Percentiles rank a stretch among this genome's conserved stretches.
Evolutionary conservation across 116 monocot genomes (phyloP).

Genomic region (Thalassia testudinum): DNA sequence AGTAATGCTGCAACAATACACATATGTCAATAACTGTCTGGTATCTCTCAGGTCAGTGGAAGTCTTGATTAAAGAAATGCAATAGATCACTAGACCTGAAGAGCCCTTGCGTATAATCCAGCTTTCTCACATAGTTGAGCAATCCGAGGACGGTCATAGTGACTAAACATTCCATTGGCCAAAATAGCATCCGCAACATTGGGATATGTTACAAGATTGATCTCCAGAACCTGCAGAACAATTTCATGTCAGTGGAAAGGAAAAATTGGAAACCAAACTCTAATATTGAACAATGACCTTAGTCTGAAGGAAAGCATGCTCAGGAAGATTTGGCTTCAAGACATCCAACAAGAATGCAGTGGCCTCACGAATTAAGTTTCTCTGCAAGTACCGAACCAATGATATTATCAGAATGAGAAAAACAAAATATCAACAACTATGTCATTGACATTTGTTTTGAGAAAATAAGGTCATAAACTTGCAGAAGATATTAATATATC

Average conservation of each 20-base stretch:
- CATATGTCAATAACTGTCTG: background rate
- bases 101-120: slow-evolving; percentile 83
- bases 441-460: background rate
- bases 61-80: too few species aligned
- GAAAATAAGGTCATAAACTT: background rate
- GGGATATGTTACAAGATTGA: slow-evolving; percentile 97
- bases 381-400: slow-evolving; percentile 24
- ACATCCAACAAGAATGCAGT: slow-evolving; percentile 98
- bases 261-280: slow-evolving; percentile 1
- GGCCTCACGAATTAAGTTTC: slow-evolving; percentile 94
- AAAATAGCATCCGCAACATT: slow-evolving; percentile 99
- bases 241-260: background rate
- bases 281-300: slow-evolving; percentile 36
- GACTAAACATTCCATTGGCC: slow-evolving; percentile 99
- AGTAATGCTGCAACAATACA: slow-evolving; percentile 60
- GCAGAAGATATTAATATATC: too few species aligned
- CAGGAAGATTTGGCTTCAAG: slow-evolving; percentile 91
- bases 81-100: slow-evolving; percentile 58
- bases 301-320: slow-evolving; percentile 97
- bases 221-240: slow-evolving; percentile 72
- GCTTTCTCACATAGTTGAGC: slow-evolving; percentile 99
- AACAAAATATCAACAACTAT: background rate
- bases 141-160: slow-evolving; percentile 94
- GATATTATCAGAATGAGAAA: slow-evolving; percentile 1
- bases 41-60: background rate